A percentile compares a stretch with the other conserved stretches of the same genome.
phyloP scores from a whole-genome alignment of 164 flowering plant species.

The Dillenia turbinata region DNA sequence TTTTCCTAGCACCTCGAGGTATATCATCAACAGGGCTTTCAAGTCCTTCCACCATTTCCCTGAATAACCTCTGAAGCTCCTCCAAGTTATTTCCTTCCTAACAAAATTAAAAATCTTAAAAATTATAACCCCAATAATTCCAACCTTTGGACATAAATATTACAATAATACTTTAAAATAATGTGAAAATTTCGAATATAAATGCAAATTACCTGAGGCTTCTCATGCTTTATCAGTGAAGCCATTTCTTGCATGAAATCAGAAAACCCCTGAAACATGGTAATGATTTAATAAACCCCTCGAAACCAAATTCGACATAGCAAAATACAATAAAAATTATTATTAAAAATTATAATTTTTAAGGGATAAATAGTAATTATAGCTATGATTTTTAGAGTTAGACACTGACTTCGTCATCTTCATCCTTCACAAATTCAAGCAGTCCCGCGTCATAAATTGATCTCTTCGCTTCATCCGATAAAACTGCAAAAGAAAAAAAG shows the following conservation, averaged over 20 bases:
- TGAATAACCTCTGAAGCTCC: slow-evolving; percentile 23
- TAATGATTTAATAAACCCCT: neutral
- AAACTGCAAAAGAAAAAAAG: slow-evolving; percentile 16
- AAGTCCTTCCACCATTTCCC: slow-evolving; percentile 13
- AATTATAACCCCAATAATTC: too few relatives aligned
- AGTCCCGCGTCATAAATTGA: slow-evolving; percentile 25
- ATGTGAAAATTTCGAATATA: neutral
- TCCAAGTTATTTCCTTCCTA: slow-evolving; percentile 17
- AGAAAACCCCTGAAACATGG: slow-evolving; percentile 15
- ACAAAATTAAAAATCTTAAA: neutral
- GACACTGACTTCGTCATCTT: slow-evolving; percentile 17
- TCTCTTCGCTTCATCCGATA: slow-evolving; percentile 26
- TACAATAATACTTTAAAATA: neutral
- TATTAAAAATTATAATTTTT: neutral
- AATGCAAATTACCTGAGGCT: slow-evolving; percentile 14
- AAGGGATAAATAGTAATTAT: too few relatives aligned
- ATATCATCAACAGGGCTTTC: neutral
- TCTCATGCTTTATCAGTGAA: slow-evolving; percentile 14
- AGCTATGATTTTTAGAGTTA: too few relatives aligned
- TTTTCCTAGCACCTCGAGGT: neutral
- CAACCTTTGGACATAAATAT: too few relatives aligned
- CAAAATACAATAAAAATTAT: neutral
- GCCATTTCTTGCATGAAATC: slow-evolving; percentile 31
- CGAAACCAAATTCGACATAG: neutral
- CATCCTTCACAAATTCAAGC: slow-evolving; percentile 15